These are phyloP conservation scores for Coemansia guatemalensis DNA, from an alignment of 192 early-diverging fungal genomes.

Conservation along the genomic window DNA sequence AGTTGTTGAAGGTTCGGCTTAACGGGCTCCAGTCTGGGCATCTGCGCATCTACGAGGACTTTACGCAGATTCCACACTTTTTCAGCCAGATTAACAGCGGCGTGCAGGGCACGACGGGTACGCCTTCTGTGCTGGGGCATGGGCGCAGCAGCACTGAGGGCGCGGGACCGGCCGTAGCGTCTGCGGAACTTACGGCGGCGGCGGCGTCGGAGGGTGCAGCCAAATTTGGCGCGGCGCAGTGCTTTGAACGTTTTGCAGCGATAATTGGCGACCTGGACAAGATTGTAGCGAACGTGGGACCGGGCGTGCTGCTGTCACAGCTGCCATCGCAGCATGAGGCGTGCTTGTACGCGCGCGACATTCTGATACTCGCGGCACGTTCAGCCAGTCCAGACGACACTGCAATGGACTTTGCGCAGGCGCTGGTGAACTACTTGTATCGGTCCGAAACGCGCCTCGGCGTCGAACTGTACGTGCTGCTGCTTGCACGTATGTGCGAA, in stretches of 20 bases:
- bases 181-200: background rate
- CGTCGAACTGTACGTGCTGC: constrained; percentile 77
- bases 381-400: constrained; percentile 76
- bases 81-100: constrained; percentile 52
- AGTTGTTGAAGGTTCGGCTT: constrained; percentile 79
- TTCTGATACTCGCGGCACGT: constrained; percentile 68
- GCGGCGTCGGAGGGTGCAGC: constrained; percentile 6
- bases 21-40: constrained; percentile 77
- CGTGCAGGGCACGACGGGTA: constrained; percentile 8
- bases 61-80: constrained; percentile 66
- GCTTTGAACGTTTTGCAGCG: constrained; percentile 53
- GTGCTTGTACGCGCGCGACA: constrained; percentile 67
- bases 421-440: constrained; percentile 84
- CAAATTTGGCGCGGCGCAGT: constrained; percentile 38
- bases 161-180: background rate
- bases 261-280: constrained; percentile 81
- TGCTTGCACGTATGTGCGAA: constrained; percentile 86
- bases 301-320: constrained; percentile 54
- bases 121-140: background rate
- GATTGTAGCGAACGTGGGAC: constrained; percentile 54
- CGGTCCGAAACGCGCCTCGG: constrained; percentile 70
- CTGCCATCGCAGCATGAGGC: constrained; percentile 82
- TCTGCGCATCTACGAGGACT: constrained; percentile 86
- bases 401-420: constrained; percentile 85
- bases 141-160: constrained; percentile 1